Evolutionary conservation across 2,329 filamentous ascomycete species (phyloP).

Genomic region (Hypocreales sp.): DNA sequence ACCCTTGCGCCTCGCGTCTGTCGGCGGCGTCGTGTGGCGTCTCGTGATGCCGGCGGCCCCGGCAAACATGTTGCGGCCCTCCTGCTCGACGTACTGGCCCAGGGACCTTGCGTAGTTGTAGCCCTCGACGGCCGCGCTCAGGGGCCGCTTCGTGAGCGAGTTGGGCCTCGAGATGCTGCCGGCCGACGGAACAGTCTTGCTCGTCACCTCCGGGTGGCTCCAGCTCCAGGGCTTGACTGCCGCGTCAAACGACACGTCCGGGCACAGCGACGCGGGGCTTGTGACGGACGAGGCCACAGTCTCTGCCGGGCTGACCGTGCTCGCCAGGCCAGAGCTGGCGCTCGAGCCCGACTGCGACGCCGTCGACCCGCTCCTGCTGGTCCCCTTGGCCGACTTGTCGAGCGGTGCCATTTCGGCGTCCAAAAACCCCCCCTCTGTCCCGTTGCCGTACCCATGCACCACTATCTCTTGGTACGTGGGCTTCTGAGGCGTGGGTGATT

Average conservation of each 20-base stretch:
- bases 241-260: slow-evolving; percentile 6
- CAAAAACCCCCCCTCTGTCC: slow-evolving; percentile 24
- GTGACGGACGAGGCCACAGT: slow-evolving; percentile 11
- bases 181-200: slow-evolving; percentile 4
- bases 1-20: slow-evolving; percentile 9
- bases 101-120: slow-evolving; percentile 11
- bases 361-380: slow-evolving; percentile 11
- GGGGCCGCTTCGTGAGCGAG: slow-evolving; percentile 10
- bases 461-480: slow-evolving; percentile 32
- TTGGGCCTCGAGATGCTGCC: slow-evolving; percentile 2
- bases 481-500: slow-evolving; percentile 5
- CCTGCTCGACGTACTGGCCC: slow-evolving; percentile 9
- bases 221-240: slow-evolving; percentile 10
- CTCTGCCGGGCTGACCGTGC: slow-evolving; percentile 10
- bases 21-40: slow-evolving; percentile 10
- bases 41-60: slow-evolving; percentile 2
- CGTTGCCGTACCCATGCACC: slow-evolving; percentile 37
- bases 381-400: slow-evolving; percentile 5
- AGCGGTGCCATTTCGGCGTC: slow-evolving; percentile 4
- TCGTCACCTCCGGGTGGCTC: slow-evolving; percentile 13
- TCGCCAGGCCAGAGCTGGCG: slow-evolving; percentile 11
- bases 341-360: slow-evolving; percentile 9
- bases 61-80: slow-evolving; percentile 6
- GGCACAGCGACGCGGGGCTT: slow-evolving; percentile 6
- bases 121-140: slow-evolving; percentile 13